Conservation (phyloP, 345 rosid species). For the Odontarrhena argentea region DNA sequence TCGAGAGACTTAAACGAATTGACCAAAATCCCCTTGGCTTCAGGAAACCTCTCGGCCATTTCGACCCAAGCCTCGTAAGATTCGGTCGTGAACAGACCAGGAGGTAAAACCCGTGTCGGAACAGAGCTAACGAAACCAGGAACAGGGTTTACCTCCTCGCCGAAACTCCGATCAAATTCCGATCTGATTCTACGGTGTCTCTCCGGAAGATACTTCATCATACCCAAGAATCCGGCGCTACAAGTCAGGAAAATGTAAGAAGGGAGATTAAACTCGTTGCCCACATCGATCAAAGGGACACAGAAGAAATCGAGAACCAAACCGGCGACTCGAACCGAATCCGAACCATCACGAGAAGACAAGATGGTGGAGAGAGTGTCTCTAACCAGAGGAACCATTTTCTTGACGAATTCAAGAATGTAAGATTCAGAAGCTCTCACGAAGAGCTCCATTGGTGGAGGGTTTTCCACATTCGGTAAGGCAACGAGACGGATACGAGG, state of each 20-base stretch:
- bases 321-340: slow-evolving; percentile 42
- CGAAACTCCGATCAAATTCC: slow-evolving; percentile 21
- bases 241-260: slow-evolving; percentile 51
- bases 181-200: slow-evolving; percentile 33
- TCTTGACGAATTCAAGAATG: slow-evolving; percentile 23
- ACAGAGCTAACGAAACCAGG: slow-evolving; percentile 44
- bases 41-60: slow-evolving; percentile 41
- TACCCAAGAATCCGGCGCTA: slow-evolving; percentile 43
- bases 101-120: slow-evolving; percentile 44
- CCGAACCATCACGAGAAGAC: slow-evolving; percentile 18
- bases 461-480: slow-evolving; percentile 16
- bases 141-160: slow-evolving; percentile 17
- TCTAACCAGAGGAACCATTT: slow-evolving; percentile 23
- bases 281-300: slow-evolving; percentile 46
- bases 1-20: slow-evolving; percentile 48
- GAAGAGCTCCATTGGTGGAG: slow-evolving; percentile 32
- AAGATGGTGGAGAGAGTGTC: slow-evolving; percentile 5
- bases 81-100: slow-evolving; percentile 34
- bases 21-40: slow-evolving; percentile 45
- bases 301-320: slow-evolving; percentile 52
- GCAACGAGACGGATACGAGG: slow-evolving; percentile 22
- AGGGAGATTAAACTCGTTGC: slow-evolving; percentile 44
- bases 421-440: slow-evolving; percentile 23
- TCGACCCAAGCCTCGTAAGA: slow-evolving; percentile 37
- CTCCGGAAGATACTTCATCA: slow-evolving; percentile 42